phyloP scores from a whole-genome alignment of 495 filamentous ascomycete genomes.

The Talaromyces trachyspermus region DNA sequence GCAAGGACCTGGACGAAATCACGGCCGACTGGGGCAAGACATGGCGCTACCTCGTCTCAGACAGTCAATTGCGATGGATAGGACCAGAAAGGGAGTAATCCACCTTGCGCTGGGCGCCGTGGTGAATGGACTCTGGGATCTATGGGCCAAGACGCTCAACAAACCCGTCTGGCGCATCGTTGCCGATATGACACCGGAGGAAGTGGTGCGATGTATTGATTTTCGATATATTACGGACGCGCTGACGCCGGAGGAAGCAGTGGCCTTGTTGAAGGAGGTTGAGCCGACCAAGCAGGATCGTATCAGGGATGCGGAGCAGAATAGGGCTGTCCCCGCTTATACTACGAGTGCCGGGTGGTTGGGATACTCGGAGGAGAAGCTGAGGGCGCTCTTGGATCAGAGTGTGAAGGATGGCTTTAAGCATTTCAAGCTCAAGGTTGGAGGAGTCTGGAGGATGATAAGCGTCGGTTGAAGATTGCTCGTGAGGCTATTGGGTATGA shows the following conservation, averaged over 20 bases:
- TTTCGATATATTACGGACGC: conserved; percentile 92
- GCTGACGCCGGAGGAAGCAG: conserved; percentile 78
- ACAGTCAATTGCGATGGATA: conserved; percentile 90
- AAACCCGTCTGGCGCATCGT: conserved; percentile 92
- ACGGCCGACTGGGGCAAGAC: conserved; percentile 79
- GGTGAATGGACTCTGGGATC: conserved; percentile 91
- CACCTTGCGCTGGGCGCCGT: conserved; percentile 87
- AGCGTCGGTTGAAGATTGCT: conserved; percentile 61
- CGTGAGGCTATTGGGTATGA: conserved; percentile 81
- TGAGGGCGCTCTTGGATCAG: conserved; percentile 63
- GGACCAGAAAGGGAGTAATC: conserved; percentile 94
- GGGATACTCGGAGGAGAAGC: conserved; percentile 85
- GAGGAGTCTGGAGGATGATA: conserved; percentile 63
- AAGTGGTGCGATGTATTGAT: conserved; percentile 82
- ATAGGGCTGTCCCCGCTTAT: conserved; percentile 76
- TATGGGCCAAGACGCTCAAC: conserved; percentile 78
- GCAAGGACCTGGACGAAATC: conserved; percentile 65
- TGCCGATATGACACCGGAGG: conserved; percentile 79
- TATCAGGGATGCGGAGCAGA: conserved; percentile 60
- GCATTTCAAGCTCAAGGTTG: conserved; percentile 93
- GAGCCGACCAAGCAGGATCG: conserved; percentile 58
- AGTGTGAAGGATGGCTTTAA: conserved; percentile 68
- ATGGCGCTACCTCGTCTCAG: conserved; percentile 84
- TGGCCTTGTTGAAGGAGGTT: conserved; percentile 57
- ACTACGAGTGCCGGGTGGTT: conserved; percentile 90